Evolutionary conservation across 345 rosid species (phyloP).

Genomic region (Cochlearia excelsa): DNA sequence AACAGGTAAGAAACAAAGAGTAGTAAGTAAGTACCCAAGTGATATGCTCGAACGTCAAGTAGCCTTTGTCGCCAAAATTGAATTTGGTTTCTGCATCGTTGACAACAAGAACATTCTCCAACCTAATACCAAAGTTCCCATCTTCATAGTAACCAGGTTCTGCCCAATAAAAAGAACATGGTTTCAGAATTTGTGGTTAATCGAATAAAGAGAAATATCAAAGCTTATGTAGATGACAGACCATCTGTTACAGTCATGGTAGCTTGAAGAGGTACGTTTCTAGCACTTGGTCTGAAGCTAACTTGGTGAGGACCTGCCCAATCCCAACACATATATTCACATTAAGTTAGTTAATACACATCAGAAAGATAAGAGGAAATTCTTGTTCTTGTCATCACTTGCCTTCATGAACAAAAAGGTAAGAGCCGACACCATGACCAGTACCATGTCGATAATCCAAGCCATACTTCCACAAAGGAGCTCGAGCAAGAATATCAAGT

Average conservation of each 20-base stretch:
- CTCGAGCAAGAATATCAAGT: constrained; percentile 90
- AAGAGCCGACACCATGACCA: constrained; percentile 98
- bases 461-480: constrained; percentile 86
- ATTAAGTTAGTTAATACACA: constrained; percentile 10
- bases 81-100: constrained; percentile 67
- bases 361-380: constrained; percentile 4
- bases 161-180: constrained; percentile 15
- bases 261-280: constrained; percentile 85
- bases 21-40: constrained; percentile 70
- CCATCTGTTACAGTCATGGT: constrained; percentile 99
- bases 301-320: constrained; percentile 88
- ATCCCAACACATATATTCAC: constrained; percentile 10
- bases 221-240: constrained; percentile 35
- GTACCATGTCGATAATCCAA: constrained; percentile 98
- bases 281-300: constrained; percentile 81
- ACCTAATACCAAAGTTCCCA: constrained; percentile 86
- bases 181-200: neutral
- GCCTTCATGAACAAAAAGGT: constrained; percentile 96
- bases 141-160: constrained; percentile 97
- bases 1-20: constrained; percentile 3
- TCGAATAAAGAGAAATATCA: neutral
- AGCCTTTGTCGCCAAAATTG: constrained; percentile 91
- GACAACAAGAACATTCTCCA: constrained; percentile 90
- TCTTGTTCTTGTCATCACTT: constrained; percentile 24
- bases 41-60: constrained; percentile 85